A percentile compares a stretch with the other conserved stretches of the same genome.
These are phyloP conservation scores for Sambucus nigra DNA, from an alignment of 129 eudicot species.

Conservation along the genomic window DNA sequence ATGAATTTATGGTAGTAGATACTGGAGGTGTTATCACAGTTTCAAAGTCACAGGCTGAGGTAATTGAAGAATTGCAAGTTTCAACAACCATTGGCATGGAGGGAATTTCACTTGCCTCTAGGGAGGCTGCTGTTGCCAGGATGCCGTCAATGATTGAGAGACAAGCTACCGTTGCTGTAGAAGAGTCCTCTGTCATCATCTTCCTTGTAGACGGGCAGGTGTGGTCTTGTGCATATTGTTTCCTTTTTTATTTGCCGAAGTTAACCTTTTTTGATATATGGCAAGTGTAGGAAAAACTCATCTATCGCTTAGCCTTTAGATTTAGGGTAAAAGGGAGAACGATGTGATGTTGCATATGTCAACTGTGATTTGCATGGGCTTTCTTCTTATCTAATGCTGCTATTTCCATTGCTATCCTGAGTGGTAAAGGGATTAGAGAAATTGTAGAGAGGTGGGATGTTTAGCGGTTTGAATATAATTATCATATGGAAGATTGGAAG, in stretches of 20 bases:
- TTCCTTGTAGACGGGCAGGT: constrained; percentile 99
- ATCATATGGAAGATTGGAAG: no score
- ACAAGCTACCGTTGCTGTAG: constrained; percentile 86
- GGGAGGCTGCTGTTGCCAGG: constrained; percentile 97
- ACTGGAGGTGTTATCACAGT: constrained; percentile 85
- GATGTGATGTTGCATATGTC: no score
- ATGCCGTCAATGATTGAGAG: constrained; percentile 98
- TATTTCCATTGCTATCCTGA: no score
- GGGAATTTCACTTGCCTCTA: constrained; percentile 86
- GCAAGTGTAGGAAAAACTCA: no score
- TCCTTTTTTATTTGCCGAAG: not conserved
- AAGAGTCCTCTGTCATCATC: constrained; percentile 80
- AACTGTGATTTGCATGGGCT: no score
- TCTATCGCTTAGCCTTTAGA: no score
- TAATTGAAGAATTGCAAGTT: constrained; percentile 73
- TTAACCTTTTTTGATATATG: no score
- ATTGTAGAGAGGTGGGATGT: no score
- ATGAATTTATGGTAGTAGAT: constrained; percentile 74
- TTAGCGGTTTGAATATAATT: no score
- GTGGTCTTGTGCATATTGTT: constrained; percentile 9
- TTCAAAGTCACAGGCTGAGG: constrained; percentile 65
- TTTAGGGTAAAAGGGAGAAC: no score
- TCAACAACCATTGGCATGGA: constrained; percentile 98
- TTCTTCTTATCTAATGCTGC: no score
- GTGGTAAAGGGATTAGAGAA: no score